Evolutionary conservation across 2,329 filamentous ascomycete genomes (phyloP).

Genomic region (Trichoderma pleuroti): DNA sequence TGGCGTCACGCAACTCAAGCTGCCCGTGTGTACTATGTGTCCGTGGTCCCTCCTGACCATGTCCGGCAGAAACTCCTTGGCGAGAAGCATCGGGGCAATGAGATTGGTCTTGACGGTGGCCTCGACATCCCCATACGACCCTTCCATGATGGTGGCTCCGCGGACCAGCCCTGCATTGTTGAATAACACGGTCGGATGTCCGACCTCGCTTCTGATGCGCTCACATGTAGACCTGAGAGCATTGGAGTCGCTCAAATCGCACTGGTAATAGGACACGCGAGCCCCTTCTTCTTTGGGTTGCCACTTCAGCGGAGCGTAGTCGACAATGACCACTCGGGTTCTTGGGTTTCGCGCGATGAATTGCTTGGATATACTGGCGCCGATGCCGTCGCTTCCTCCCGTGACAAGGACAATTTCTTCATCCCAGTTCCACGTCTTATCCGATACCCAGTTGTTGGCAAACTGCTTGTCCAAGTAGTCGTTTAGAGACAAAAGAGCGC

Average conservation of each 20-base stretch:
- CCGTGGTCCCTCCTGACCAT: conserved; percentile 59
- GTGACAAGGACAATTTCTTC: conserved; percentile 39
- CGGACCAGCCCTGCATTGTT: conserved; percentile 36
- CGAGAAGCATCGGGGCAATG: conserved; percentile 55
- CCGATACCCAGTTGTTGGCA: conserved; percentile 28
- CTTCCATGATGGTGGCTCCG: conserved; percentile 29
- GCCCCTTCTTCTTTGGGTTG: conserved; percentile 19
- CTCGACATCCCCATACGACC: conserved; percentile 29
- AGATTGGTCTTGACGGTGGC: conserved; percentile 45
- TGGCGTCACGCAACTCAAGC: conserved; percentile 51
- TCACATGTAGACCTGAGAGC: conserved; percentile 30
- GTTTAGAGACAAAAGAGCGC: conserved; percentile 24
- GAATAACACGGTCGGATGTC: conserved; percentile 37
- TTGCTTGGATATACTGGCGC: conserved; percentile 31
- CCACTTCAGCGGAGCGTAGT: conserved; percentile 33
- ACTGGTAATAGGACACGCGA: conserved; percentile 32
- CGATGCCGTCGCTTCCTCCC: conserved; percentile 40
- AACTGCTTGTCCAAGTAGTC: conserved; percentile 25
- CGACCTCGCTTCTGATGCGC: conserved; percentile 32
- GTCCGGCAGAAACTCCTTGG: conserved; percentile 56
- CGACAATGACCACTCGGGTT: conserved; percentile 34
- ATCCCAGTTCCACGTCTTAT: conserved; percentile 32
- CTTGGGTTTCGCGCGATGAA: conserved; percentile 26
- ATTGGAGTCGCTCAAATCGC: conserved; percentile 34
- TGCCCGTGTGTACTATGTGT: conserved; percentile 61